A percentile compares a stretch with the other conserved stretches of the same genome.
Conservation (phyloP, 2,329 filamentous ascomycete species). For the Aurifilum marmelostoma region DNA sequence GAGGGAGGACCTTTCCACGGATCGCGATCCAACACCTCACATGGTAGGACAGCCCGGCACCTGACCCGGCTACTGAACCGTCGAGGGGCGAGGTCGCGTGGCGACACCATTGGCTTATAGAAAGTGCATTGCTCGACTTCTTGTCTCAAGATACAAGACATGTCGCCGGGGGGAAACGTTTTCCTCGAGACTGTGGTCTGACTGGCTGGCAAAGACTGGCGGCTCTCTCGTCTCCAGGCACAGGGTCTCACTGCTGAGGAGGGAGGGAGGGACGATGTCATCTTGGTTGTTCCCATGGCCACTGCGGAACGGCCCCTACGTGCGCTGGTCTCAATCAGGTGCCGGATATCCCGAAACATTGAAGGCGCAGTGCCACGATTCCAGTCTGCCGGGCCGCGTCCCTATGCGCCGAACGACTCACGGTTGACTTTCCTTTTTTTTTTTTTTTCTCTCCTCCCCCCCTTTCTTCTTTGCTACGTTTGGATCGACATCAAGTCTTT, state of each 20-base stretch:
- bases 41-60: not conserved
- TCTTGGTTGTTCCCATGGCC: too few species aligned
- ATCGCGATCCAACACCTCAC: not conserved
- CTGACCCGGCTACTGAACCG: not conserved
- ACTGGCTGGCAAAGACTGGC: too few species aligned
- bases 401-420: not conserved
- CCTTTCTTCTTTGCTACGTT: not conserved
- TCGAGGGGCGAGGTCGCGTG: not conserved
- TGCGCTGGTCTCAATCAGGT: not conserved
- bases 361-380: not conserved
- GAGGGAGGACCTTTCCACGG: not conserved
- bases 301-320: not conserved
- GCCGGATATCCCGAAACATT: not conserved
- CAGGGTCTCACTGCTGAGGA: not conserved
- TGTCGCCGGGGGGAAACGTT: not conserved
- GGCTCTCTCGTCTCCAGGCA: not conserved
- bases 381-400: not conserved
- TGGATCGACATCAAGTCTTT: not conserved
- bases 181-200: not conserved
- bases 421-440: not conserved
- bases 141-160: not conserved
- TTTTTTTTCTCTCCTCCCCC: too few species aligned
- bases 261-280: not conserved
- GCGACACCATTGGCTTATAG: not conserved
- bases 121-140: not conserved